Evolutionary conservation across 352 stramenopile species (phyloP), one percentile per base, ranked within the genome.

Genomic region (Globisporangium camurandrum): DNA sequence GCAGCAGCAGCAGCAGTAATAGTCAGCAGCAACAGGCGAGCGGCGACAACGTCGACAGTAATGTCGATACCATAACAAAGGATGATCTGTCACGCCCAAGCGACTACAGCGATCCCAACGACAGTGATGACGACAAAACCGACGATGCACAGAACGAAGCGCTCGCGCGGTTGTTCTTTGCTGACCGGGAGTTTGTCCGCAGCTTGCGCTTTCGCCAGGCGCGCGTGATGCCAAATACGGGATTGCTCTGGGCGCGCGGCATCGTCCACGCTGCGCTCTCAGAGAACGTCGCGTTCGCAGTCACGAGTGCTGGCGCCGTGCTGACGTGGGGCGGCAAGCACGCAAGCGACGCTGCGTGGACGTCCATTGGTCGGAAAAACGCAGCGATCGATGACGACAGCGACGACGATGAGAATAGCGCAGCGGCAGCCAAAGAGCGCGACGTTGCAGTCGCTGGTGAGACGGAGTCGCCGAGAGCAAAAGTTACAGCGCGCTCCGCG

Each of bases 281-380:
- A 24, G 86, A 97, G 38, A 95, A 83, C 41, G 65, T 95, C 23
- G 88, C 92, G 22, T 88, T 97, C 45, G 86, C 73, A 0, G 70
- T 96, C 17, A 95, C 87, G 16, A 73, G 84, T 39, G 66, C 67
- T 0, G 85, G 88, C 0, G 75, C 75, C 40, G 69, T 97, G n/a
- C 94, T 92, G 50, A 83, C 74, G 24, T 98, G 92, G 90, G 93
- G 93, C 33, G 86, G 86, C 19, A 83, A 76, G 43, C 59, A 72
- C 42, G 80, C 61, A 27, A 64, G 45, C 22, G 28, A 23, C n/a
- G 23, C 23, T 14, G 41, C 60, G 12, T 86, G 71, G 71, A 46
- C 76, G n/a, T n/a, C n/a, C n/a, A 39, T 37, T 40, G 65, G 76
- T 54, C 53, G 44, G 17, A 57, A 77, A 44, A 27, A 47, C 46